Evolutionary conservation across 2,329 filamentous ascomycete genomes (phyloP).

Genomic region (Penicillium sp.): DNA sequence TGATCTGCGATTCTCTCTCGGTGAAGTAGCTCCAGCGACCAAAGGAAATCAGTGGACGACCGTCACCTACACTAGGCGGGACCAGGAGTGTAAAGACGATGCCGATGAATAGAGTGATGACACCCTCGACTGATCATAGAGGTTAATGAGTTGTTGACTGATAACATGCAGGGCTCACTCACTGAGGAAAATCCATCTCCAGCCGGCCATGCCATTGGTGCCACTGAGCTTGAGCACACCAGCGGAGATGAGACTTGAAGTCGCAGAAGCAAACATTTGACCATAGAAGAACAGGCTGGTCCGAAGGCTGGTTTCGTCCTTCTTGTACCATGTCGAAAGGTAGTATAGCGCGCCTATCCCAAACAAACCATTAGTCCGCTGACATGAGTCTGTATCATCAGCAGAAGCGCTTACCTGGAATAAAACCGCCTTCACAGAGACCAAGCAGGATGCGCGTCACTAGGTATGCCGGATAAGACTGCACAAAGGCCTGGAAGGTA

Average conservation of each 20-base stretch:
- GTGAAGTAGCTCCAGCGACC: slow-evolving; percentile 47
- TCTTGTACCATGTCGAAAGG: slow-evolving; percentile 58
- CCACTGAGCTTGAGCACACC: slow-evolving; percentile 52
- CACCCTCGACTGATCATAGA: slow-evolving; percentile 46
- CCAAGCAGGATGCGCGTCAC: slow-evolving; percentile 55
- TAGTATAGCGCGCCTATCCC: slow-evolving; percentile 38
- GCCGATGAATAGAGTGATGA: slow-evolving; percentile 51
- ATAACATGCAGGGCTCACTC: background rate
- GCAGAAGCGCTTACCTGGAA: slow-evolving; percentile 46
- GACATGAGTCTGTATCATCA: background rate
- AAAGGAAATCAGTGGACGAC: slow-evolving; percentile 35
- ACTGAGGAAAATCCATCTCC: slow-evolving; percentile 58
- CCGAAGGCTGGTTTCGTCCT: slow-evolving; percentile 53
- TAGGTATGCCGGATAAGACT: slow-evolving; percentile 50
- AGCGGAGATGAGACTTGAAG: slow-evolving; percentile 39
- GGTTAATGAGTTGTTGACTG: background rate
- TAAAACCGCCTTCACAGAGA: slow-evolving; percentile 57
- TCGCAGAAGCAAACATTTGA: slow-evolving; percentile 53
- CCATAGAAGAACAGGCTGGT: slow-evolving; percentile 60
- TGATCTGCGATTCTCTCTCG: slow-evolving; percentile 45
- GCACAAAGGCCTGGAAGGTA: slow-evolving; percentile 57
- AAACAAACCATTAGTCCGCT: background rate
- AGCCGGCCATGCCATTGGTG: slow-evolving; percentile 51
- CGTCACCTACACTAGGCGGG: slow-evolving; percentile 39
- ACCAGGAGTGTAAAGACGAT: slow-evolving; percentile 44